Evolutionary conservation across 805 yeast genomes (phyloP).

Genomic region (Nakazawaea siamensis): DNA sequence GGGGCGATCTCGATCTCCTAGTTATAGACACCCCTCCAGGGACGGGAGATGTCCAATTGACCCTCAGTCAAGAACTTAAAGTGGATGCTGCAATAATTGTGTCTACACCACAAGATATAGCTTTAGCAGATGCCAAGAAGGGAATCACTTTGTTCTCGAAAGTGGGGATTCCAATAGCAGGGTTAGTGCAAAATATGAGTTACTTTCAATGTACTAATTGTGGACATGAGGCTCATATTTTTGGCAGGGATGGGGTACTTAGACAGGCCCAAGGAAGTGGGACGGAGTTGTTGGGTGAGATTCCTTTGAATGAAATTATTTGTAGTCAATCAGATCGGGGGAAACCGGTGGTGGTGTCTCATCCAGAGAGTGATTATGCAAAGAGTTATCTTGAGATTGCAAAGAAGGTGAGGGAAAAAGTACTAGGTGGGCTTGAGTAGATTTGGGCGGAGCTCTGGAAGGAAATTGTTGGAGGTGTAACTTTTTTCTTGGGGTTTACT

Average conservation of each 20-base stretch:
- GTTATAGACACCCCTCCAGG: constrained; percentile 89
- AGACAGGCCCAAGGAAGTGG: constrained; percentile 39
- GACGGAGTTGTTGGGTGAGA: constrained; percentile 47
- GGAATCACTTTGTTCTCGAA: constrained; percentile 75
- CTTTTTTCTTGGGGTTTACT: no score
- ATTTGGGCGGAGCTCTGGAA: no score
- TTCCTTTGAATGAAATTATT: constrained; percentile 58
- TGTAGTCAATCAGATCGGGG: constrained; percentile 59
- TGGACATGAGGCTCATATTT: constrained; percentile 61
- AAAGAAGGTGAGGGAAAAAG: constrained; percentile 8
- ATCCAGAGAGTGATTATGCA: constrained; percentile 27
- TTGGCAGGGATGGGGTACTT: constrained; percentile 60
- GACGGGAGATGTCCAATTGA: constrained; percentile 81
- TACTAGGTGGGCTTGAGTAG: neutral
- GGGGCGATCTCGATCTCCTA: constrained; percentile 60
- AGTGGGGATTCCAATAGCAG: constrained; percentile 62
- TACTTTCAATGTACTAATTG: constrained; percentile 71
- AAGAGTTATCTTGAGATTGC: constrained; percentile 45
- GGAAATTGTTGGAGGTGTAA: no score
- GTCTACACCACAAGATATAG: constrained; percentile 82
- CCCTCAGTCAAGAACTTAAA: constrained; percentile 69
- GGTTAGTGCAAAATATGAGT: constrained; percentile 81
- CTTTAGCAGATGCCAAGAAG: constrained; percentile 69
- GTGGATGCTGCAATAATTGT: constrained; percentile 79
- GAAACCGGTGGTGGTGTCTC: constrained; percentile 46